A percentile compares a stretch with the other conserved stretches of the same genome.
phyloP scores from a whole-genome alignment of 257 asterid genomes.

The Thymus mandschuricus region DNA sequence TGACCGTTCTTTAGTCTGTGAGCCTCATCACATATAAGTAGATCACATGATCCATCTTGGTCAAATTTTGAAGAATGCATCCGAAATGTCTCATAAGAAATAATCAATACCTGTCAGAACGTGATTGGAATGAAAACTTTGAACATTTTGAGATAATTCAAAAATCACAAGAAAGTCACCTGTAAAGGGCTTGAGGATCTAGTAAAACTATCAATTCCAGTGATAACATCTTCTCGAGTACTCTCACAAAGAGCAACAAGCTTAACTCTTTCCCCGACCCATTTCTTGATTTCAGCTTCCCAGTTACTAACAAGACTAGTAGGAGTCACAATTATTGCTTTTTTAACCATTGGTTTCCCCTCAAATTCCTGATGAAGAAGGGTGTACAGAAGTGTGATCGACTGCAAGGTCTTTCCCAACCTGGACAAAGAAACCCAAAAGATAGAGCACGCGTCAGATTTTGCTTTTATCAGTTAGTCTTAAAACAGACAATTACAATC shows the following conservation, averaged over 20 bases:
- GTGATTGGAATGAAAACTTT: conserved; percentile 19
- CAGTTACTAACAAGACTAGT: conserved; percentile 97
- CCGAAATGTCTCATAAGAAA: conserved; percentile 97
- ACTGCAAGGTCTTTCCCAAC: conserved; percentile 95
- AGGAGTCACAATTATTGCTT: conserved; percentile 93
- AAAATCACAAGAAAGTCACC: conserved; percentile 47
- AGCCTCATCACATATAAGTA: conserved; percentile 98
- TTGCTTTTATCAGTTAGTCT: background rate
- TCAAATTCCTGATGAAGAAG: conserved; percentile 92
- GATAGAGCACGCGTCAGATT: conserved; percentile 18
- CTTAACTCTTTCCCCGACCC: conserved; percentile 95
- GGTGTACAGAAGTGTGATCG: conserved; percentile 87
- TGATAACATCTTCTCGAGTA: conserved; percentile 83
- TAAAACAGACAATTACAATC: background rate
- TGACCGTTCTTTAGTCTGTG: conserved; percentile 97
- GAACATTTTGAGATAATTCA: conserved; percentile 22
- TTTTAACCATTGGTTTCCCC: conserved; percentile 86
- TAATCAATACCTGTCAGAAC: conserved; percentile 72
- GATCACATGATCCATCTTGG: conserved; percentile 83
- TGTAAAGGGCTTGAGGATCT: conserved; percentile 56
- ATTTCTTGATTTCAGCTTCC: conserved; percentile 96
- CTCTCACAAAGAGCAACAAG: conserved; percentile 97
- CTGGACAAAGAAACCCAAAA: conserved; percentile 47
- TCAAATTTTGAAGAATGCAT: conserved; percentile 86
- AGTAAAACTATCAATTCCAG: conserved; percentile 73